phyloP scores from a whole-genome alignment of 441 rosid genomes.

The Brassica balearica region DNA sequence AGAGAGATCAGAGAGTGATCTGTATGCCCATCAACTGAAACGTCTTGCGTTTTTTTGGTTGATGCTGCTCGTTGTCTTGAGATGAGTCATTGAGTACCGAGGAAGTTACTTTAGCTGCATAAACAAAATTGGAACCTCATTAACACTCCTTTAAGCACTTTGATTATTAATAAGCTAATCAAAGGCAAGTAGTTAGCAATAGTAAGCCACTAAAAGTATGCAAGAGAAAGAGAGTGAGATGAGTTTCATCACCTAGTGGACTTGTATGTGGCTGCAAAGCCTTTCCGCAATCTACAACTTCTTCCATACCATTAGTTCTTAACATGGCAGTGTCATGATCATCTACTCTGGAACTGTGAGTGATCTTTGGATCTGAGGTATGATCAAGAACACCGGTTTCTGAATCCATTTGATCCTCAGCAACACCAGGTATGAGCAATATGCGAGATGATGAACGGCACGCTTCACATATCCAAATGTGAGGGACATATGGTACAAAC shows the following conservation, averaged over 20 bases:
- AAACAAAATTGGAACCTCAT: background rate
- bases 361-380: no score
- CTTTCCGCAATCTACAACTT: background rate
- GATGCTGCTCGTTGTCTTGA: background rate
- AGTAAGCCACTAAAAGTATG: background rate
- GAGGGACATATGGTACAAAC: background rate
- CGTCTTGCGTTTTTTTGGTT: background rate
- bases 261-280: constrained; percentile 14
- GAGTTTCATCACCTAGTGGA: constrained; percentile 18
- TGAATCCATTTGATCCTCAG: background rate
- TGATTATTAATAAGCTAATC: background rate
- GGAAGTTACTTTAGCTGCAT: background rate
- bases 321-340: background rate
- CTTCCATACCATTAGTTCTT: background rate
- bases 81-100: background rate
- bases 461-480: constrained; percentile 52
- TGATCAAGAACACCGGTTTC: no score
- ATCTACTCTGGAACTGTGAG: background rate
- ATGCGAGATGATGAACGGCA: constrained; percentile 31
- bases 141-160: background rate
- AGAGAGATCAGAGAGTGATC: background rate
- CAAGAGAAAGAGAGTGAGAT: background rate
- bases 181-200: background rate
- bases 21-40: background rate
- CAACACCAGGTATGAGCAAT: background rate